These are phyloP conservation scores for Beauveria rudraprayagi DNA, from an alignment of 2,329 filamentous ascomycete genomes.

Conservation along the genomic window DNA sequence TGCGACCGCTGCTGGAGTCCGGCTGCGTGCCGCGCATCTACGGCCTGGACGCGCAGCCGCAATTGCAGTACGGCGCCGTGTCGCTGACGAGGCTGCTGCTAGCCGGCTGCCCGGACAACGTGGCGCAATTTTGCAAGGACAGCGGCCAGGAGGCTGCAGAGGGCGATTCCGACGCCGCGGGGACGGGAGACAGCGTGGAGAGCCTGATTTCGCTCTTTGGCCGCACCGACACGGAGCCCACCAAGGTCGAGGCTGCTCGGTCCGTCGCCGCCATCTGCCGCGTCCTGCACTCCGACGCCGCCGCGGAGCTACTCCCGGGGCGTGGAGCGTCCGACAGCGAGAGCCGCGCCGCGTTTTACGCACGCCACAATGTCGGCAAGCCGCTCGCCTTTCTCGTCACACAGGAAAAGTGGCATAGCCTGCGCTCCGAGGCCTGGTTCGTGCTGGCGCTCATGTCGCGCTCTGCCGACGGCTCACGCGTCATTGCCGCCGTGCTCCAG, in stretches of 20 bases:
- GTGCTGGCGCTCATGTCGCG: conserved; percentile 53
- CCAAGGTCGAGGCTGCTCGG: conserved; percentile 51
- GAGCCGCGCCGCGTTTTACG: conserved; percentile 35
- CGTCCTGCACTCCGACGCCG: conserved; percentile 39
- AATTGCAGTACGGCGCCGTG: conserved; percentile 53
- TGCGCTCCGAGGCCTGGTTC: conserved; percentile 55
- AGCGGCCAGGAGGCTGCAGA: not conserved
- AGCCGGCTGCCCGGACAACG: conserved; percentile 44
- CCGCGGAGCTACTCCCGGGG: conserved; percentile 21
- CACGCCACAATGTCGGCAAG: conserved; percentile 32
- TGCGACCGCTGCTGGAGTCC: conserved; percentile 41
- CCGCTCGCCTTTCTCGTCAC: conserved; percentile 45
- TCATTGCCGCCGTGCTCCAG: conserved; percentile 36
- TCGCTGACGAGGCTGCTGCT: conserved; percentile 51
- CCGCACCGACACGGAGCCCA: conserved; percentile 38
- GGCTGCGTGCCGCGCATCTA: conserved; percentile 45
- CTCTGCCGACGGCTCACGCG: conserved; percentile 38
- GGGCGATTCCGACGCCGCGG: not conserved
- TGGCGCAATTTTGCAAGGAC: conserved; percentile 34
- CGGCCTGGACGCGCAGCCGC: conserved; percentile 40
- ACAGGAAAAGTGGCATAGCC: conserved; percentile 49
- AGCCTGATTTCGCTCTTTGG: conserved; percentile 30
- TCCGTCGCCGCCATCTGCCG: conserved; percentile 45
- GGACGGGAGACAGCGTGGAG: conserved; percentile 27
- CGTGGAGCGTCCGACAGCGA: conserved; percentile 15